Conservation (phyloP, 345 rosid genomes). For the Kandelia obovata region DNA sequence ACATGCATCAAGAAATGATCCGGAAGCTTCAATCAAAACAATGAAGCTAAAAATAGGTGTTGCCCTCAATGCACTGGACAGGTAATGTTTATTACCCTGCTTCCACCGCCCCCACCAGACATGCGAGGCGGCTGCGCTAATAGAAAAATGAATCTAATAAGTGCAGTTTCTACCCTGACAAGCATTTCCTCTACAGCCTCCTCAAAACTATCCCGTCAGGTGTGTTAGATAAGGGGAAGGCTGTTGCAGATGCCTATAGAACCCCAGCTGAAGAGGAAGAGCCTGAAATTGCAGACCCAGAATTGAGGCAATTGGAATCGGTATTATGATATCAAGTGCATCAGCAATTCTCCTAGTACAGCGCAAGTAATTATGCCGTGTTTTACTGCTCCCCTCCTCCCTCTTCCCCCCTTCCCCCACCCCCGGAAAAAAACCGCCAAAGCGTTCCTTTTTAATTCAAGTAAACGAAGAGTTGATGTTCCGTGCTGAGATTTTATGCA, state of each 20-base stretch:
- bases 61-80: constrained; percentile 56
- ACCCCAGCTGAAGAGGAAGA: constrained; percentile 31
- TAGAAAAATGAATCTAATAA: not conserved
- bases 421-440: too few relatives aligned
- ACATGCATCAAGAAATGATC: constrained; percentile 69
- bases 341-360: not conserved
- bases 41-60: constrained; percentile 64
- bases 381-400: not conserved
- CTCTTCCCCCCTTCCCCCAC: too few relatives aligned
- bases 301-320: constrained; percentile 60
- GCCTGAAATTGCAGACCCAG: constrained; percentile 46
- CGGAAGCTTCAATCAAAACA: constrained; percentile 46
- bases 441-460: too few relatives aligned
- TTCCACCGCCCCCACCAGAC: too few relatives aligned
- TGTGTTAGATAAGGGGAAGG: constrained; percentile 60
- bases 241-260: constrained; percentile 66
- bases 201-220: constrained; percentile 67
- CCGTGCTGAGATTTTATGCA: too few relatives aligned
- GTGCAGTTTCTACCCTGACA: not conserved
- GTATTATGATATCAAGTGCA: constrained; percentile 36
- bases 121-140: not conserved
- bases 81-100: constrained; percentile 26
- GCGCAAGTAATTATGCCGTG: not conserved
- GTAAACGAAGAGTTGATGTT: too few relatives aligned
- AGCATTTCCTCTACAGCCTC: constrained; percentile 40